Conservation (phyloP, 495 filamentous ascomycete species). For the Neurospora terricola region DNA sequence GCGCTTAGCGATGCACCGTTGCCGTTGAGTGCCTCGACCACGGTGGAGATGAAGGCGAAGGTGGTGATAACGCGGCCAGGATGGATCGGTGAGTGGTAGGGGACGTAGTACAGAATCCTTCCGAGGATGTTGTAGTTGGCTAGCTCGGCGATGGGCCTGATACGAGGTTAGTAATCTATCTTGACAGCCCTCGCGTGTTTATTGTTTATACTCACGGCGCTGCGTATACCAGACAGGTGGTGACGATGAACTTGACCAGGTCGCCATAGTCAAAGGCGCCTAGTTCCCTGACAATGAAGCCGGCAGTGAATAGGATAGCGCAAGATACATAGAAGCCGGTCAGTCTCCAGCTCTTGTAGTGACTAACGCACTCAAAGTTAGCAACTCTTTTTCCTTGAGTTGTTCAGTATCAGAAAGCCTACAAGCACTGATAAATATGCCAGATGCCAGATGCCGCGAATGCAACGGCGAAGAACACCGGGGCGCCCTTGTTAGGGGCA, state of each 20-base stretch:
- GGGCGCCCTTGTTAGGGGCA: slow-evolving; percentile 63
- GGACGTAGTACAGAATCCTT: slow-evolving; percentile 68
- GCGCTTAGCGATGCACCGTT: slow-evolving; percentile 55
- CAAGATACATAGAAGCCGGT: slow-evolving; percentile 30
- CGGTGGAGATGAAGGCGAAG: slow-evolving; percentile 53
- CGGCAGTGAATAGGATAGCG: slow-evolving; percentile 38
- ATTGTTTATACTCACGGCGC: slow-evolving; percentile 47
- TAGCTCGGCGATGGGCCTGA: slow-evolving; percentile 60
- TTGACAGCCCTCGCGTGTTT: background rate
- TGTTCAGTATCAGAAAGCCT: background rate
- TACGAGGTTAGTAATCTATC: background rate
- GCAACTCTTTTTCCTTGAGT: background rate
- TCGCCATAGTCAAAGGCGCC: slow-evolving; percentile 51
- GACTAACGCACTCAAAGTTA: slow-evolving; percentile 37
- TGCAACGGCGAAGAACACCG: slow-evolving; percentile 56
- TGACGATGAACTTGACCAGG: slow-evolving; percentile 47
- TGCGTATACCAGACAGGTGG: slow-evolving; percentile 49
- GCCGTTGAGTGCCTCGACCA: slow-evolving; percentile 58
- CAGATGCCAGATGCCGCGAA: slow-evolving; percentile 48
- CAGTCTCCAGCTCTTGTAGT: slow-evolving; percentile 40
- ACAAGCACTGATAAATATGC: slow-evolving; percentile 58
- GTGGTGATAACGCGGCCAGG: slow-evolving; percentile 67
- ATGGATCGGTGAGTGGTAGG: slow-evolving; percentile 67
- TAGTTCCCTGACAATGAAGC: slow-evolving; percentile 48
- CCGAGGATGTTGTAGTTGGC: slow-evolving; percentile 70